A percentile compares a stretch with the other conserved stretches of the same genome.
Evolutionary conservation across 2,329 filamentous ascomycete species (phyloP).

Genomic region (Peltaster fructicola): DNA sequence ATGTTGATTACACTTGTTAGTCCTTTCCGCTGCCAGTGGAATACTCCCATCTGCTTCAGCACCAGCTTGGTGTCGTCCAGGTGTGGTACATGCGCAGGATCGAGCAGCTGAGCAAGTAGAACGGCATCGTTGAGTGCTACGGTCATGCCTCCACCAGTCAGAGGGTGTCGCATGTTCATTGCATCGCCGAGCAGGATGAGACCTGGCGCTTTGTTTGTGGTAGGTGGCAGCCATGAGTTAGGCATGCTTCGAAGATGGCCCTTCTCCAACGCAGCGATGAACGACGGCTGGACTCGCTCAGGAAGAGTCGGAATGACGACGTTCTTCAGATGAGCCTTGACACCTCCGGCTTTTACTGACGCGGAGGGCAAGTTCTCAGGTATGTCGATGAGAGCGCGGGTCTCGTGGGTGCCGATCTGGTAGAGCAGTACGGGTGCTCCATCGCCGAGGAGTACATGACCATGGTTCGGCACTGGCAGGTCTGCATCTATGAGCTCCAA

Average conservation of each 20-base stretch:
- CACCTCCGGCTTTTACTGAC: constrained; percentile 55
- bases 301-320: constrained; percentile 67
- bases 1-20: constrained; percentile 87
- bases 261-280: constrained; percentile 56
- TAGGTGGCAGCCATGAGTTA: constrained; percentile 79
- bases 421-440: constrained; percentile 73
- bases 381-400: constrained; percentile 74
- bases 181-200: constrained; percentile 80
- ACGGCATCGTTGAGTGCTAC: constrained; percentile 89
- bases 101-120: constrained; percentile 55
- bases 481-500: constrained; percentile 80
- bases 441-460: constrained; percentile 73
- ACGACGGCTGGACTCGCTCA: constrained; percentile 49
- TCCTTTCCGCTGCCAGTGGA: constrained; percentile 78
- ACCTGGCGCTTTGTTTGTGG: constrained; percentile 52
- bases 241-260: constrained; percentile 81
- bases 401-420: constrained; percentile 92
- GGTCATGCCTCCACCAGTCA: constrained; percentile 96
- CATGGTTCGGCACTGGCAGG: constrained; percentile 57
- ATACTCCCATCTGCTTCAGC: constrained; percentile 47
- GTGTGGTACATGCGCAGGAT: constrained; percentile 48
- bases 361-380: constrained; percentile 62
- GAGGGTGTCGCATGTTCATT: constrained; percentile 97
- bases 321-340: constrained; percentile 67
- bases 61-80: constrained; percentile 53